These are phyloP conservation scores for Rhizophora mangle DNA, from an alignment of 345 rosid species.

Conservation along the genomic window DNA sequence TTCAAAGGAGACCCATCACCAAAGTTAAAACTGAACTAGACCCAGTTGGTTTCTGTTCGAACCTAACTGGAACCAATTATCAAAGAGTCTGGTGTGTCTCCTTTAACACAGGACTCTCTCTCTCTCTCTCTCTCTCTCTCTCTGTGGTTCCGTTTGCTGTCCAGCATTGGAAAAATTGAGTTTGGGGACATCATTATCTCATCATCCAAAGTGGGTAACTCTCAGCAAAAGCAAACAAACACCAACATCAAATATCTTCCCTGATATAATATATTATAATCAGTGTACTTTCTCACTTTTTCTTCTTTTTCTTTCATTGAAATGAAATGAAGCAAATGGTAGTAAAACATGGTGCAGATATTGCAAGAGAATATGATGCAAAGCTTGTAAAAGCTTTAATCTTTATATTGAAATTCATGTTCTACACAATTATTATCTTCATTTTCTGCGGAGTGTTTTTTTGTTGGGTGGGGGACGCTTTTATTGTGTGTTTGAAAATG, in stretches of 20 bases:
- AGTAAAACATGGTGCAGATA: neutral
- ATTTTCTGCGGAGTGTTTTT: too few relatives aligned
- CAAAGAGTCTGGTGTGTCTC: constrained; percentile 23
- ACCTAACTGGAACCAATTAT: constrained; percentile 62
- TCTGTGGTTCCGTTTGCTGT: constrained; percentile 23
- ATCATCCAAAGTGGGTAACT: constrained; percentile 61
- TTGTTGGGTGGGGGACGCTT: too few relatives aligned
- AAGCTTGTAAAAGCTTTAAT: too few relatives aligned
- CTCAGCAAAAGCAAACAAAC: constrained; percentile 42
- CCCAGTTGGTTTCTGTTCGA: constrained; percentile 42
- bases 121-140: constrained; percentile 26
- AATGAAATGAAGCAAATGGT: constrained; percentile 1
- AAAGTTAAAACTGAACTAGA: constrained; percentile 22
- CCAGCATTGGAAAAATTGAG: constrained; percentile 40
- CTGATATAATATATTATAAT: constrained; percentile 12
- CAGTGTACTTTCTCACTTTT: neutral
- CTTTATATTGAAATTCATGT: too few relatives aligned
- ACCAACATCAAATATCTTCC: constrained; percentile 22
- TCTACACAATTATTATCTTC: too few relatives aligned
- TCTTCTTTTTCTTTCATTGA: neutral
- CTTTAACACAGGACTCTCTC: constrained; percentile 7
- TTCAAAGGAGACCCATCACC: constrained; percentile 22
- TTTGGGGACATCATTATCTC: constrained; percentile 66
- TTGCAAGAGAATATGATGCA: too few relatives aligned
- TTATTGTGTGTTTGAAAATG: too few relatives aligned